These are phyloP conservation scores for Candida caryicola DNA, from an alignment of 805 yeast species.

Conservation along the genomic window DNA sequence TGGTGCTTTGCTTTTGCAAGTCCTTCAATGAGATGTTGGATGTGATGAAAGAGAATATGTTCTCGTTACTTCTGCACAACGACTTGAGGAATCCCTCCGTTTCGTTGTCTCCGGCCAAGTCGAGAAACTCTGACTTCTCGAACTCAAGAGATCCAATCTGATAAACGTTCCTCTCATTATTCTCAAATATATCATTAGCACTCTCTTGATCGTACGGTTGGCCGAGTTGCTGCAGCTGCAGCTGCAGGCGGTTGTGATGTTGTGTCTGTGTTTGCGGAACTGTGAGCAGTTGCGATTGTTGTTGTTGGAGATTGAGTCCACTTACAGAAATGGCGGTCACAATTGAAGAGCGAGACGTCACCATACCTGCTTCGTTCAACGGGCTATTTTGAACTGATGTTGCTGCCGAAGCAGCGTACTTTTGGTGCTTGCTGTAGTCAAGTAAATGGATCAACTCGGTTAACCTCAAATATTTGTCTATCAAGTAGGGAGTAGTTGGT, in stretches of 20 bases:
- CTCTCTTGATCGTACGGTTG: slow-evolving; percentile 2
- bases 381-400: slow-evolving; percentile 3
- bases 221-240: neutral
- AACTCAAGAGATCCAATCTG: slow-evolving; percentile 48
- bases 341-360: slow-evolving; percentile 10
- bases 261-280: slow-evolving; percentile 2
- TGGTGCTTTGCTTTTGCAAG: slow-evolving; percentile 39
- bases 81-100: slow-evolving; percentile 58
- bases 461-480: slow-evolving; percentile 61
- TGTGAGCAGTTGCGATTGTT: slow-evolving; percentile 1
- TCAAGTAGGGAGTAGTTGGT: slow-evolving; percentile 66
- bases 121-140: slow-evolving; percentile 49
- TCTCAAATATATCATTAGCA: slow-evolving; percentile 11
- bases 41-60: slow-evolving; percentile 37
- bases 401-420: slow-evolving; percentile 1
- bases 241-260: slow-evolving; percentile 4
- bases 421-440: slow-evolving; percentile 17
- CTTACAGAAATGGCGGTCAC: slow-evolving; percentile 7
- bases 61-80: slow-evolving; percentile 26
- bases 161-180: slow-evolving; percentile 32
- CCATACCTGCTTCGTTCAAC: slow-evolving; percentile 6
- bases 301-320: slow-evolving; percentile 1
- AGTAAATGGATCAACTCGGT: slow-evolving; percentile 55
- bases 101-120: slow-evolving; percentile 35
- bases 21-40: slow-evolving; percentile 43